phyloP scores from a whole-genome alignment of 228 moss, liverwort and hornwort genomes.

The Sphagnum fallax region DNA sequence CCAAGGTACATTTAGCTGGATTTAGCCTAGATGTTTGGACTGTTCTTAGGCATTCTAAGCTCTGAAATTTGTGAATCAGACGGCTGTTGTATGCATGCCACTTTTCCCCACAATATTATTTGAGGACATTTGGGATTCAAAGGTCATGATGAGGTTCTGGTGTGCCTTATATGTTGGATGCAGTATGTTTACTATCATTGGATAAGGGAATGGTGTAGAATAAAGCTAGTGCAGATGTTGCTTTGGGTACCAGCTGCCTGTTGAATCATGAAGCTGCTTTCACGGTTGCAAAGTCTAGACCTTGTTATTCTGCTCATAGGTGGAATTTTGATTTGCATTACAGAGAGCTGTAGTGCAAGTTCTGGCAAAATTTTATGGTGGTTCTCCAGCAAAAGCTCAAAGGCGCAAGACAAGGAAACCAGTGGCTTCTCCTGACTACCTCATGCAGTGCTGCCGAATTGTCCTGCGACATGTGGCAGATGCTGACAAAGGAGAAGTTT shows the following conservation, averaged over 20 bases:
- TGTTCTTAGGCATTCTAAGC: background rate
- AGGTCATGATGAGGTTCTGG: too few relatives aligned
- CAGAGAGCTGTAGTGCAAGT: conserved; percentile 90
- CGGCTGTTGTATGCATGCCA: too few relatives aligned
- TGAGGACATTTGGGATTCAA: too few relatives aligned
- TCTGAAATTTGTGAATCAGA: background rate
- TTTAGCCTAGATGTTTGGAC: background rate
- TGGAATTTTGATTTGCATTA: background rate
- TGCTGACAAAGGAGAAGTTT: conserved; percentile 63
- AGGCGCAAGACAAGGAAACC: conserved; percentile 59
- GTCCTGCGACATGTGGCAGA: conserved; percentile 96
- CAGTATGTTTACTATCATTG: too few relatives aligned
- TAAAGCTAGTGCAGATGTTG: too few relatives aligned
- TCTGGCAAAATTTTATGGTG: conserved; percentile 70
- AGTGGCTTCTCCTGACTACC: conserved; percentile 77
- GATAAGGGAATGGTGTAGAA: too few relatives aligned
- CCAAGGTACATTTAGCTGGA: conserved; percentile 47
- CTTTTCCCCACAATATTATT: too few relatives aligned
- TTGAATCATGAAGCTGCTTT: too few relatives aligned
- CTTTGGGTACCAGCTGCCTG: too few relatives aligned
- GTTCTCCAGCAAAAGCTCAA: conserved; percentile 75
- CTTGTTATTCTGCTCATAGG: too few relatives aligned
- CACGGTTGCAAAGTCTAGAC: too few relatives aligned
- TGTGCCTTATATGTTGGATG: too few relatives aligned
- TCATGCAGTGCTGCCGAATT: conserved; percentile 92